These are phyloP conservation scores for Aspergillus japonicus DNA, from an alignment of 2,329 filamentous ascomycete species.

Conservation along the genomic window DNA sequence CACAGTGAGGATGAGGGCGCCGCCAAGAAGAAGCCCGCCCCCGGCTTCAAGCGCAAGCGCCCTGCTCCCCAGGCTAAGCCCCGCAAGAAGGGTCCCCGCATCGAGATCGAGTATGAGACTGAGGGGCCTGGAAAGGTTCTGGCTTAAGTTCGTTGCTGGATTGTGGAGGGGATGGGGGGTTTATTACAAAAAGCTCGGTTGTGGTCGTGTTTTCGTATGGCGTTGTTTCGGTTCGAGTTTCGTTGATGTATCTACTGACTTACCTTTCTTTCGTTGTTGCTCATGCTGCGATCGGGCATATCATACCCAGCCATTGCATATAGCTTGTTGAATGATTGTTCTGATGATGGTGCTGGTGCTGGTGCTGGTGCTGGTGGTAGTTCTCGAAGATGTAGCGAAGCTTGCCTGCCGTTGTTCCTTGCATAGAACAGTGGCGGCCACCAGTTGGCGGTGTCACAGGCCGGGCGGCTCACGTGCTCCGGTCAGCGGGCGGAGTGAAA, in stretches of 20 bases:
- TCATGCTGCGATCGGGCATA: constrained; percentile 31
- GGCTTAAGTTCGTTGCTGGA: constrained; percentile 26
- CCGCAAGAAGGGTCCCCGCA: constrained; percentile 62
- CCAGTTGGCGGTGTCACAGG: neutral
- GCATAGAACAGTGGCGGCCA: no score
- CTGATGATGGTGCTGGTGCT: neutral
- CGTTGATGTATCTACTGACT: constrained; percentile 5
- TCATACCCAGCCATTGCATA: constrained; percentile 39
- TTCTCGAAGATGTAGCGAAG: neutral
- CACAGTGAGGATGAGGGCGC: constrained; percentile 48
- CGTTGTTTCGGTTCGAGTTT: constrained; percentile 28
- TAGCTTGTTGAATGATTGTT: constrained; percentile 16
- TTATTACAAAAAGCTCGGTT: constrained; percentile 14
- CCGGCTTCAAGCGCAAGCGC: constrained; percentile 59
- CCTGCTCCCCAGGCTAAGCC: constrained; percentile 53
- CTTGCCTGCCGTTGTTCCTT: no score
- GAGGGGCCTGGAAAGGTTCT: constrained; percentile 59
- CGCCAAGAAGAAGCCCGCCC: constrained; percentile 34
- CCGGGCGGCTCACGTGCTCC: constrained; percentile 7
- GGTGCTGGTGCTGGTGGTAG: neutral
- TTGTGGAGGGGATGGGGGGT: neutral
- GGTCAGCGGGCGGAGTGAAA: constrained; percentile 1
- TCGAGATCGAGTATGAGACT: constrained; percentile 77
- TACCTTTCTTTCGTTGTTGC: constrained; percentile 2
- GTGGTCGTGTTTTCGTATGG: constrained; percentile 28